Evolutionary conservation across 331 rosid species (phyloP).

Genomic region (Quercus phellos): DNA sequence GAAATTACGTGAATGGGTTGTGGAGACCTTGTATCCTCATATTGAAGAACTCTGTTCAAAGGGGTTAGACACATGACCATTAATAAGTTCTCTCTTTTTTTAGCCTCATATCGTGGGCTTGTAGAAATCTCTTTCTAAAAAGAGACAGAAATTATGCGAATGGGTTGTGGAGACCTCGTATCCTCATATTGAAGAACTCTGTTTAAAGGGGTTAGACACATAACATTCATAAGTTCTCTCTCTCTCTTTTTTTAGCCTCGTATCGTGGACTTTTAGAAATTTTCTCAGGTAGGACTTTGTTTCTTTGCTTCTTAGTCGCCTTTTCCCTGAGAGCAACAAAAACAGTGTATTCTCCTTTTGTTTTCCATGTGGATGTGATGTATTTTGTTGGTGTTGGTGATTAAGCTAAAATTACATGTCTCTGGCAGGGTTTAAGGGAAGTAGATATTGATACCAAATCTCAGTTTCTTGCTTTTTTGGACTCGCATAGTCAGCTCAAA

Average conservation of each 20-base stretch:
- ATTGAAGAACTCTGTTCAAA: slow-evolving; percentile 39
- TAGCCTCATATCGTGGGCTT: slow-evolving; percentile 9
- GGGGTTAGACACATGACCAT: slow-evolving; percentile 43
- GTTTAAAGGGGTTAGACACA: slow-evolving; percentile 58
- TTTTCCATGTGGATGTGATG: slow-evolving; percentile 11
- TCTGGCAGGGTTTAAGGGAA: neutral
- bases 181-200: slow-evolving; percentile 39
- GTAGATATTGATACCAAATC: slow-evolving; percentile 27
- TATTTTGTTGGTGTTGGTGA: slow-evolving; percentile 15
- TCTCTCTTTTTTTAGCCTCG: slow-evolving; percentile 16
- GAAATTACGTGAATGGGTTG: slow-evolving; percentile 52
- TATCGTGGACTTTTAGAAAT: slow-evolving; percentile 12
- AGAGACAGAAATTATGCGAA: slow-evolving; percentile 60
- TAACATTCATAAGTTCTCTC: neutral
- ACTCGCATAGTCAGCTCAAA: slow-evolving; percentile 27
- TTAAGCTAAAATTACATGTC: neutral
- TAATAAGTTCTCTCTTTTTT: too few relatives aligned
- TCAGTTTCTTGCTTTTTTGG: slow-evolving; percentile 24
- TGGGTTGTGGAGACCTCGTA: slow-evolving; percentile 43
- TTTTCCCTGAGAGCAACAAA: too few relatives aligned
- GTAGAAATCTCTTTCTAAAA: slow-evolving; percentile 32
- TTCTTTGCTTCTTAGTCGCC: too few relatives aligned
- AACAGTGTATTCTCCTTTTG: too few relatives aligned
- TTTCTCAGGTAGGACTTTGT: too few relatives aligned
- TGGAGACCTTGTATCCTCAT: slow-evolving; percentile 5